Conservation (phyloP, 331 rosid genomes). For the Quercus phellos region DNA sequence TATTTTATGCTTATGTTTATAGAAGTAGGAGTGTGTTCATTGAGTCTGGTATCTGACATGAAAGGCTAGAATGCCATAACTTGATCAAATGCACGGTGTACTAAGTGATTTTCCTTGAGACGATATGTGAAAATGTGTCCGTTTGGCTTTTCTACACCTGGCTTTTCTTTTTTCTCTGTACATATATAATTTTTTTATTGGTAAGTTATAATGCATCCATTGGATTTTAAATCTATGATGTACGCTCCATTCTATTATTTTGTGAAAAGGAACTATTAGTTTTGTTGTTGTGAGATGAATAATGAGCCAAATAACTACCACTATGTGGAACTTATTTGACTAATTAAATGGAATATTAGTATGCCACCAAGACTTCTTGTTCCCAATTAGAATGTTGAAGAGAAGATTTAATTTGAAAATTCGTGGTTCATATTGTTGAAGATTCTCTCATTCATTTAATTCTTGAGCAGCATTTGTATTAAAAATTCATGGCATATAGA, state of each 20-base stretch:
- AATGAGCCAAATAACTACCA: not conserved
- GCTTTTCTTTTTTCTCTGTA: not conserved
- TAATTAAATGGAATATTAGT: not conserved
- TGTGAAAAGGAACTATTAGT: not conserved
- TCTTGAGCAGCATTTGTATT: not conserved
- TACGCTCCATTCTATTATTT: no score
- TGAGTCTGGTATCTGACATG: slow-evolving; percentile 33
- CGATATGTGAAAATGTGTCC: slow-evolving; percentile 10
- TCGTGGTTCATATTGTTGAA: not conserved
- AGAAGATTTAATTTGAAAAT: not conserved
- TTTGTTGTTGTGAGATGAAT: not conserved
- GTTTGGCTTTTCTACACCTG: not conserved
- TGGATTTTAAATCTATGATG: no score
- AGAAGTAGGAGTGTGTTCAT: slow-evolving; percentile 24
- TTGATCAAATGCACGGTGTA: slow-evolving; percentile 14
- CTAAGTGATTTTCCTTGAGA: not conserved
- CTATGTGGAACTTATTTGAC: not conserved
- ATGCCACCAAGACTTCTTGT: not conserved
- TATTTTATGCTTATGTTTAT: slow-evolving; percentile 19
- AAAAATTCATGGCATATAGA: not conserved
- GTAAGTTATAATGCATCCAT: no score
- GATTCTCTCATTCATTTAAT: not conserved
- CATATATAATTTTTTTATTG: no score
- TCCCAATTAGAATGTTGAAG: not conserved
- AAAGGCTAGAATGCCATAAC: slow-evolving; percentile 20